phyloP scores from a whole-genome alignment of 2,329 filamentous ascomycete species.

The Neoscytalidium dimidiatum region DNA sequence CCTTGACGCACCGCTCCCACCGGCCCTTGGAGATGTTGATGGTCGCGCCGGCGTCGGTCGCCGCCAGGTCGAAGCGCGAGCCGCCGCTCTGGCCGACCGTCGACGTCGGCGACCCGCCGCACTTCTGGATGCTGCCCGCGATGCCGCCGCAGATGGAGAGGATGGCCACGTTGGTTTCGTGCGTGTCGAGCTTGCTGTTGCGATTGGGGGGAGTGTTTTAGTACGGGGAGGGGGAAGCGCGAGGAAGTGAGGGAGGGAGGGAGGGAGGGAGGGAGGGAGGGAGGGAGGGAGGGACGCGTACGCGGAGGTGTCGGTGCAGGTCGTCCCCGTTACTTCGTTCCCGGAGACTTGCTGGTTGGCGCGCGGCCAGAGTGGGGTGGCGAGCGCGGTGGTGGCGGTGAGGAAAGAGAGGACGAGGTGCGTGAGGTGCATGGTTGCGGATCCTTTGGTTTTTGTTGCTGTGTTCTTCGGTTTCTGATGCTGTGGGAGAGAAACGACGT shows the following conservation, averaged over 20 bases:
- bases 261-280: neutral
- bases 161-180: constrained; percentile 42
- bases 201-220: neutral
- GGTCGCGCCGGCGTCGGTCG: constrained; percentile 42
- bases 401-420: neutral
- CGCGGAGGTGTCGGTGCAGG: constrained; percentile 34
- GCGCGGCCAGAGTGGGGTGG: constrained; percentile 6
- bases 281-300: constrained; percentile 28
- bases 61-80: constrained; percentile 51
- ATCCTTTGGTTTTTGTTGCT: neutral
- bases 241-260: neutral
- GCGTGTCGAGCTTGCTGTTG: constrained; percentile 24
- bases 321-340: constrained; percentile 34
- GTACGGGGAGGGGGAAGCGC: neutral
- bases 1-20: constrained; percentile 58
- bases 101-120: constrained; percentile 46
- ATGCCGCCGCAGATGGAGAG: constrained; percentile 55
- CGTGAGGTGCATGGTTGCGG: constrained; percentile 2
- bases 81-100: constrained; percentile 52
- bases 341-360: constrained; percentile 27
- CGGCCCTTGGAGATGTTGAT: constrained; percentile 57
- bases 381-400: neutral
- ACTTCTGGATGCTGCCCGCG: constrained; percentile 48
- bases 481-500: neutral
- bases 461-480: neutral